These are phyloP conservation scores for Neurospora sp. DNA, from an alignment of 495 filamentous ascomycete species.

Conservation along the genomic window DNA sequence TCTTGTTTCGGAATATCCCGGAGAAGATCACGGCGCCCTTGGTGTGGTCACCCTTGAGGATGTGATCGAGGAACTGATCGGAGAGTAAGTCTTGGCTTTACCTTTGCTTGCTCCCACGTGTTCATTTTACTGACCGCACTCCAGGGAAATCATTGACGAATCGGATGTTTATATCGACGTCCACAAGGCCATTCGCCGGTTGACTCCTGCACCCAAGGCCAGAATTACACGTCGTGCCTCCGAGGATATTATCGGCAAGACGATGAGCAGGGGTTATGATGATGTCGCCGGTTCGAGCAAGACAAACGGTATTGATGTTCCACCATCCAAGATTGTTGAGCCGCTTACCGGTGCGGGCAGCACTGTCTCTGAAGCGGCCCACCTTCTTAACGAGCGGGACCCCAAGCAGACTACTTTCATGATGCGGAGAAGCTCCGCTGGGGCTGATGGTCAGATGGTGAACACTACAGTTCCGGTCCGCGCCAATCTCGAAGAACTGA, in stretches of 20 bases:
- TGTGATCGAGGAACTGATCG: constrained; percentile 96
- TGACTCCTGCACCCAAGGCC: constrained; percentile 30
- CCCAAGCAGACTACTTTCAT: constrained; percentile 41
- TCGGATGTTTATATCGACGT: constrained; percentile 96
- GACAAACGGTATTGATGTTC: not conserved
- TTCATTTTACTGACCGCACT: constrained; percentile 11
- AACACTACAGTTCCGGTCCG: constrained; percentile 33
- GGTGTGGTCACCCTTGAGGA: constrained; percentile 95
- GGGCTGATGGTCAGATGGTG: constrained; percentile 32
- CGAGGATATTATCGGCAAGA: constrained; percentile 7
- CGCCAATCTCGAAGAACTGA: constrained; percentile 54
- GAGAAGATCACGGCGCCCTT: constrained; percentile 77
- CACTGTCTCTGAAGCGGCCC: constrained; percentile 16
- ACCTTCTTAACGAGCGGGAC: constrained; percentile 18
- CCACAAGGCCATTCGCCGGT: constrained; percentile 83
- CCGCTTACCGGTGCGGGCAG: constrained; percentile 8
- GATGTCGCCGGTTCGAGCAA: constrained; percentile 4
- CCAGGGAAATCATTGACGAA: constrained; percentile 66
- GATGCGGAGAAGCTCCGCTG: constrained; percentile 45
- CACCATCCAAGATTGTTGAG: constrained; percentile 4
- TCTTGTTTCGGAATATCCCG: constrained; percentile 80
- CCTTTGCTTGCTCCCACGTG: not conserved
- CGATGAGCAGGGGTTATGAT: constrained; percentile 3
- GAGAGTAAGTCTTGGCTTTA: constrained; percentile 58
- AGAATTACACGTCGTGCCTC: constrained; percentile 17